Percentiles rank a stretch among this genome's conserved stretches.
Evolutionary conservation across 768 basidiomycete species (phyloP).

Genomic region (Macrolepiota albuminosa): DNA sequence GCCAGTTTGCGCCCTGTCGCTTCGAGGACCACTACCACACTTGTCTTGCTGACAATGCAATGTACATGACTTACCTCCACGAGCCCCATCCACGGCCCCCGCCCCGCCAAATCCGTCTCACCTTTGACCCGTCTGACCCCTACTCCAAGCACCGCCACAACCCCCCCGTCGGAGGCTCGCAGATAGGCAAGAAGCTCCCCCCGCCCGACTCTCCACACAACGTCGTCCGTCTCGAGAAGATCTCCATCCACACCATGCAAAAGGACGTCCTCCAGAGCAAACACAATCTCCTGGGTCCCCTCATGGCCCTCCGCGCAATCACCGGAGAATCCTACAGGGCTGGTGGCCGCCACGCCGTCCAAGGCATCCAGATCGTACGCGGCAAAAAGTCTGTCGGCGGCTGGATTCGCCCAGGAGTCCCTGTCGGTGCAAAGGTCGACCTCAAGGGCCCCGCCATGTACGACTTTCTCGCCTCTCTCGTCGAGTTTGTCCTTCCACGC

Average conservation of each 20-base stretch:
- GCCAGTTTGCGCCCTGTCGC: conserved; percentile 69
- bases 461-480: conserved; percentile 82
- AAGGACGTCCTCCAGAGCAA: conserved; percentile 75
- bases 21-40: conserved; percentile 80
- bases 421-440: conserved; percentile 87
- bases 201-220: conserved; percentile 65
- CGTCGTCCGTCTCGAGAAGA: conserved; percentile 73
- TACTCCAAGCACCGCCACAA: conserved; percentile 78
- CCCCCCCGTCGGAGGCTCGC: conserved; percentile 67
- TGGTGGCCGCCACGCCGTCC: conserved; percentile 62
- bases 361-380: conserved; percentile 77
- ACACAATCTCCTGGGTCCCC: conserved; percentile 69
- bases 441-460: conserved; percentile 92
- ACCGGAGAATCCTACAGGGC: conserved; percentile 76
- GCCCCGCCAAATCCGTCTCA: conserved; percentile 56
- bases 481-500: conserved; percentile 94
- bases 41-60: conserved; percentile 79
- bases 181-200: conserved; percentile 61
- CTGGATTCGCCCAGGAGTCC: conserved; percentile 81
- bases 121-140: conserved; percentile 73
- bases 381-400: conserved; percentile 67
- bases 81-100: conserved; percentile 48
- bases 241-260: conserved; percentile 82
- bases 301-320: conserved; percentile 85
- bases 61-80: conserved; percentile 95